Percentiles rank a stretch among this genome's conserved stretches.
Evolutionary conservation across 2,329 filamentous ascomycete species (phyloP).

Genomic region (Calonectria ilicicola): DNA sequence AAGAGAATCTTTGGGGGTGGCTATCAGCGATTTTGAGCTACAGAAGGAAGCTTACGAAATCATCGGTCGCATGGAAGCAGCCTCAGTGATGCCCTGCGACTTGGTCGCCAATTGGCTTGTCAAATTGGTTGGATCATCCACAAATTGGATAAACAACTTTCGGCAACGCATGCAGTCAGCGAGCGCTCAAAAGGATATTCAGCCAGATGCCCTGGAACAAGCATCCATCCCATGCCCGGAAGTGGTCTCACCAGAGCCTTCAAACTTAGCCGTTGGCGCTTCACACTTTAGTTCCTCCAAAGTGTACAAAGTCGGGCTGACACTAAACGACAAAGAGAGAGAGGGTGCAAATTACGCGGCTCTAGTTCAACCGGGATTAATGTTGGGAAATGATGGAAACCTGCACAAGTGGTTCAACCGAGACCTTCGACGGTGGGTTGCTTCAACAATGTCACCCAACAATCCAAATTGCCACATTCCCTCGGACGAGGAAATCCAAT

Average conservation of each 20-base stretch:
- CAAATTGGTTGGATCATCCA: not conserved
- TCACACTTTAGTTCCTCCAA: not conserved
- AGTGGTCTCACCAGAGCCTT: not conserved
- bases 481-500: slow-evolving; percentile 48
- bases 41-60: not conserved
- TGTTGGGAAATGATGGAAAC: not conserved
- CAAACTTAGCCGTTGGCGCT: too few species aligned
- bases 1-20: not conserved
- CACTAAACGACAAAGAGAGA: not conserved
- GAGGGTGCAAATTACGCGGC: not conserved
- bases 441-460: slow-evolving; percentile 43
- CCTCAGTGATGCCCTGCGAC: not conserved
- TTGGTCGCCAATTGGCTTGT: not conserved
- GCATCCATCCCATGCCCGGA: not conserved
- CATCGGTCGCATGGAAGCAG: not conserved
- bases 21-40: not conserved
- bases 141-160: not conserved
- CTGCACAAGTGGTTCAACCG: not conserved
- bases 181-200: not conserved
- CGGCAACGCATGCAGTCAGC: not conserved
- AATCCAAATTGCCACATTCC: slow-evolving; percentile 42
- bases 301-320: not conserved
- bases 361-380: not conserved
- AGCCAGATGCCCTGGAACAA: too few species aligned
- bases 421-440: slow-evolving; percentile 29